Percentiles rank a stretch among this genome's conserved stretches.
Conservation (phyloP, 1,284 basidiomycete species). For the Stygiomarasmius scandens region DNA sequence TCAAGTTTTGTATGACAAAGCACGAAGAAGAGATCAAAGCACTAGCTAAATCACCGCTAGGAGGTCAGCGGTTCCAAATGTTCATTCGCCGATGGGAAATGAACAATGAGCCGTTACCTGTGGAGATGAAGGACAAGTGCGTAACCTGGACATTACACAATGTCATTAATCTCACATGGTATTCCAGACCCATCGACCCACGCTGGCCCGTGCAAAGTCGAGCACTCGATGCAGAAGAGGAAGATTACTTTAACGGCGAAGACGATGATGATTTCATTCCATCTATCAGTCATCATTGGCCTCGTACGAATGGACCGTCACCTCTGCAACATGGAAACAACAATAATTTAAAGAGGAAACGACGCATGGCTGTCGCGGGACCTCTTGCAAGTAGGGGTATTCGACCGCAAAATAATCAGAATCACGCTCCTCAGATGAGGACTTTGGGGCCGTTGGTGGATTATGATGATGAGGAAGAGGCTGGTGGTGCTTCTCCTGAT, state of each 20-base stretch:
- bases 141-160: slow-evolving; percentile 21
- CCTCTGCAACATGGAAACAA: slow-evolving; percentile 37
- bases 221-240: slow-evolving; percentile 71
- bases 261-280: slow-evolving; percentile 63
- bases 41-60: slow-evolving; percentile 64
- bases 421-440: slow-evolving; percentile 46
- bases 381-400: slow-evolving; percentile 36
- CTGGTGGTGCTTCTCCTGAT: slow-evolving; percentile 26
- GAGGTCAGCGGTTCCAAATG: slow-evolving; percentile 70
- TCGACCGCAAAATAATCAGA: slow-evolving; percentile 35
- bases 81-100: slow-evolving; percentile 88
- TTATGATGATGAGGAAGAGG: slow-evolving; percentile 70
- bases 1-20: slow-evolving; percentile 82
- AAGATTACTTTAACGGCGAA: slow-evolving; percentile 89
- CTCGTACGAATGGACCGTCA: slow-evolving; percentile 29
- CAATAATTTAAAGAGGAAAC: slow-evolving; percentile 57
- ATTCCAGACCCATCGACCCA: slow-evolving; percentile 35
- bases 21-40: slow-evolving; percentile 69
- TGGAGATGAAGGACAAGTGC: slow-evolving; percentile 54
- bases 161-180: slow-evolving; percentile 6
- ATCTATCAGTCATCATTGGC: slow-evolving; percentile 40
- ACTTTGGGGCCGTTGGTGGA: slow-evolving; percentile 66
- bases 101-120: slow-evolving; percentile 81
- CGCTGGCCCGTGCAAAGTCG: slow-evolving; percentile 55
- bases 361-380: slow-evolving; percentile 43